A percentile compares a stretch with the other conserved stretches of the same genome.
These are phyloP conservation scores for Melampsora larici-populina DNA, from an alignment of 1,284 basidiomycete species.

Conservation along the genomic window DNA sequence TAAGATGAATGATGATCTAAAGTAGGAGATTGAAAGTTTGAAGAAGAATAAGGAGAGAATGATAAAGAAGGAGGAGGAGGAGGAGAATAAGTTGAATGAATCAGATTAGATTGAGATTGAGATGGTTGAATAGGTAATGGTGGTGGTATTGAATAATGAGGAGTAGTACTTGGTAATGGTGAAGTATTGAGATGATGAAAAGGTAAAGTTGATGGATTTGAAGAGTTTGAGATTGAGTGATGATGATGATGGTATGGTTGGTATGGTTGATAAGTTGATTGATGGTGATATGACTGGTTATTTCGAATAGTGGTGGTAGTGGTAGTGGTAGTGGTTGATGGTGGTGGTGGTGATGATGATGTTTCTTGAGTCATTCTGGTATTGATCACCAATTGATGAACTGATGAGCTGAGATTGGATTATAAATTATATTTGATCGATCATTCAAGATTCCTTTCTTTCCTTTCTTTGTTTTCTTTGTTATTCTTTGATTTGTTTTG, in stretches of 20 bases:
- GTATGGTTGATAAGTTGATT: neutral
- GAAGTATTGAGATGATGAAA: neutral
- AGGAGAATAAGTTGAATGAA: conserved; percentile 1
- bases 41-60: neutral
- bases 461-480: too few species aligned
- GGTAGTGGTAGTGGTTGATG: neutral
- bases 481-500: too few species aligned
- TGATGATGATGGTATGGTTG: neutral
- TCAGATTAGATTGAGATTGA: neutral
- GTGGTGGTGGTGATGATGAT: neutral
- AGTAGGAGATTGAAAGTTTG: neutral
- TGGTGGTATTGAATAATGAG: neutral
- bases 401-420: too few species aligned
- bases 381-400: too few species aligned
- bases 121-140: neutral
- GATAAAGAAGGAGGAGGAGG: neutral
- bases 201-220: neutral
- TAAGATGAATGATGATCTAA: neutral
- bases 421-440: too few species aligned
- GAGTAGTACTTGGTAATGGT: neutral
- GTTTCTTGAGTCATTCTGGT: neutral
- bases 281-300: neutral
- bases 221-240: neutral
- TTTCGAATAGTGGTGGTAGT: neutral
- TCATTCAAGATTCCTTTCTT: too few species aligned